These are phyloP conservation scores for Beauveria caledonica DNA, from an alignment of 2,329 filamentous ascomycete genomes.

Conservation along the genomic window DNA sequence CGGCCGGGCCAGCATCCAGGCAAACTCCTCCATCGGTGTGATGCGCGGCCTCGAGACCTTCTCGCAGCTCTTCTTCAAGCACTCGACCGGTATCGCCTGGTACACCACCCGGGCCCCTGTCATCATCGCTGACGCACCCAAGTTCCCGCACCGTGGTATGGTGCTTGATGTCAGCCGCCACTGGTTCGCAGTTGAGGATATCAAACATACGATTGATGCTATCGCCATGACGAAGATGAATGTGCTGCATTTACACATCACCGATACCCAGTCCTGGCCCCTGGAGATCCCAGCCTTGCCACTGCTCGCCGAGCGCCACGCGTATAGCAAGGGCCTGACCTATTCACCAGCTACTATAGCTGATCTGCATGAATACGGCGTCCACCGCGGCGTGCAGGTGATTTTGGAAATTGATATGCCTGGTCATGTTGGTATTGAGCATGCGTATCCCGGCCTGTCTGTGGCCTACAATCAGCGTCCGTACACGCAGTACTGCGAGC, in stretches of 20 bases:
- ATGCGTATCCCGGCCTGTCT: conserved; percentile 63
- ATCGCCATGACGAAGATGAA: conserved; percentile 77
- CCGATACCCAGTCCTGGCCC: conserved; percentile 80
- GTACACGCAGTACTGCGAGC: conserved; percentile 50
- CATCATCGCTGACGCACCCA: conserved; percentile 66
- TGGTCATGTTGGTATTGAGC: conserved; percentile 64
- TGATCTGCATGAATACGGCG: conserved; percentile 62
- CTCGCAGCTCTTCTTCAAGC: conserved; percentile 69
- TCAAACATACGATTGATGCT: conserved; percentile 69
- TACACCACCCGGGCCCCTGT: conserved; percentile 70
- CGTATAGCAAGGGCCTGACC: conserved; percentile 58
- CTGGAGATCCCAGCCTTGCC: conserved; percentile 65
- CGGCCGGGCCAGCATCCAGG: conserved; percentile 55
- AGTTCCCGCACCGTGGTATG: conserved; percentile 69
- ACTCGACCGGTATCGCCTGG: conserved; percentile 41
- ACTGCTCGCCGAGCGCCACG: conserved; percentile 57
- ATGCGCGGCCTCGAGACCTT: conserved; percentile 69
- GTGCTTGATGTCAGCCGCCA: conserved; percentile 71
- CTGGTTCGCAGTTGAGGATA: conserved; percentile 58
- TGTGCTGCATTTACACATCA: conserved; percentile 70
- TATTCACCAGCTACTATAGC: conserved; percentile 60
- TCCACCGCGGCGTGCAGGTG: conserved; percentile 59
- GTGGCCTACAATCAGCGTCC: conserved; percentile 52
- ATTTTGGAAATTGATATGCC: conserved; percentile 76
- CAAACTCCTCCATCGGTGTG: conserved; percentile 59